Percentiles rank a stretch among this genome's conserved stretches.
Evolutionary conservation across 805 yeast genomes (phyloP).

Genomic region (Starmerella stigmatis): DNA sequence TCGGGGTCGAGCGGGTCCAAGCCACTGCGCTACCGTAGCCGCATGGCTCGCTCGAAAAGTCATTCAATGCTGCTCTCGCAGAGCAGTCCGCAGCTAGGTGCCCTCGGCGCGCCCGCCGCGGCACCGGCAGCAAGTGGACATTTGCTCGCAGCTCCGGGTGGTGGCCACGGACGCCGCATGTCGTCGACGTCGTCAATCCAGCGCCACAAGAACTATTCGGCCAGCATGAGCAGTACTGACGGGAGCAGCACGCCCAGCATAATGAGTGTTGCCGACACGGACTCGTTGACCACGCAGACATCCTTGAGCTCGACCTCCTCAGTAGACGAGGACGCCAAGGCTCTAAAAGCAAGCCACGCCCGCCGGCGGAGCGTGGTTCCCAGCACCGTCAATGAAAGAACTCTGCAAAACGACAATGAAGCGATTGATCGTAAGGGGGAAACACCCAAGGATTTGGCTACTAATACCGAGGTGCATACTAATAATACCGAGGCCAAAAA

Average conservation of each 20-base stretch:
- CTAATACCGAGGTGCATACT: no score
- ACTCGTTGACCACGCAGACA: constrained; percentile 18
- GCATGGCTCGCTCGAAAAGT: constrained; percentile 4
- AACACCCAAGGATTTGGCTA: no score
- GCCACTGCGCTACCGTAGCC: constrained; percentile 5
- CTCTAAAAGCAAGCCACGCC: background rate
- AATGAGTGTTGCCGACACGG: constrained; percentile 7
- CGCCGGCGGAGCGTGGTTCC: constrained; percentile 6
- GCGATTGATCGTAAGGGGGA: no score
- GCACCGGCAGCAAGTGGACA: no score
- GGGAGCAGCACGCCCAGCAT: constrained; percentile 13
- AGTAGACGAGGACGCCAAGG: background rate
- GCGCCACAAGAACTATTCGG: constrained; percentile 1
- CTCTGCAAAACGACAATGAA: no score
- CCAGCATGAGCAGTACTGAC: constrained; percentile 18
- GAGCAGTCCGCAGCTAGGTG: background rate
- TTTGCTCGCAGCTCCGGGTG: no score
- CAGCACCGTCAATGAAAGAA: background rate
- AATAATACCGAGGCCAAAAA: no score
- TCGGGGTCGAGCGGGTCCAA: background rate
- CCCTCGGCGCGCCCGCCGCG: no score
- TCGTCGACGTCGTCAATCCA: constrained; percentile 2
- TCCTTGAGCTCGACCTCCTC: constrained; percentile 12
- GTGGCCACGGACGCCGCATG: constrained; percentile 1
- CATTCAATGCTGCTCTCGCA: background rate